Evolutionary conservation across 306 rosid genomes (phyloP), one percentile per base, ranked within the genome.

Genomic region (Malus fusca): DNA sequence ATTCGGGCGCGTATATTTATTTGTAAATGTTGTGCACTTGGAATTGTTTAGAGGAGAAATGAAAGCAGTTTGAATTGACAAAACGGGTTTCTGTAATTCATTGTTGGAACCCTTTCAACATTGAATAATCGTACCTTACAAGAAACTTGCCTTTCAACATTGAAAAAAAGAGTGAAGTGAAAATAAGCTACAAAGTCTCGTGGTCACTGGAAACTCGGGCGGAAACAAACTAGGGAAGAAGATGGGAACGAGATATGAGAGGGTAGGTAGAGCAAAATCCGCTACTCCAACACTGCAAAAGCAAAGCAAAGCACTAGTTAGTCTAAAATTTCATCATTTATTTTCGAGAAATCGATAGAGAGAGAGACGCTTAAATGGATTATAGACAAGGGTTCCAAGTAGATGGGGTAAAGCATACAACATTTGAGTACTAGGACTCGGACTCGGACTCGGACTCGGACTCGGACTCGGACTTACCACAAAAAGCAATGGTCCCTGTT

Each of bases 221-320:
- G 68, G 23, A 1, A 19, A n/a, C 13, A n/a, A 8, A 28, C 72
- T 81, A 87, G 19, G 96, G 87, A 78, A 83, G 84, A 71, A 81
- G 77, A 74, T 92, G 91, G 66, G 96, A 86, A 14, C 93, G 98
- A 77, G 90, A 91, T 53, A 94, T 66, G 60, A 94, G 93, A 25
- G 97, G 98, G 69, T 94, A 94, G 40, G 96, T 91, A 81, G 96
- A 94, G 86, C 98, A 94, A 84, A 90, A 88, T 71, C 98, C 98
- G 76, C 90, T 92, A 84, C 92, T 94, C 98, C 98, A 94, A 78
- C 93, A 90, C 98, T 94, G 95, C 86, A 90, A 40, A 74, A 59
- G 35, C 10, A 55, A 26, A n/a, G n/a, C 1, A 21, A 42, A 42
- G 61, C n/a, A 51, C 7, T 1, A 23, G 17, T 68, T 61, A 75